Percentiles rank a stretch among this genome's conserved stretches.
Evolutionary conservation across 192 early-diverging fungal species (phyloP).

Genomic region (Backusella parvicylindrica): DNA sequence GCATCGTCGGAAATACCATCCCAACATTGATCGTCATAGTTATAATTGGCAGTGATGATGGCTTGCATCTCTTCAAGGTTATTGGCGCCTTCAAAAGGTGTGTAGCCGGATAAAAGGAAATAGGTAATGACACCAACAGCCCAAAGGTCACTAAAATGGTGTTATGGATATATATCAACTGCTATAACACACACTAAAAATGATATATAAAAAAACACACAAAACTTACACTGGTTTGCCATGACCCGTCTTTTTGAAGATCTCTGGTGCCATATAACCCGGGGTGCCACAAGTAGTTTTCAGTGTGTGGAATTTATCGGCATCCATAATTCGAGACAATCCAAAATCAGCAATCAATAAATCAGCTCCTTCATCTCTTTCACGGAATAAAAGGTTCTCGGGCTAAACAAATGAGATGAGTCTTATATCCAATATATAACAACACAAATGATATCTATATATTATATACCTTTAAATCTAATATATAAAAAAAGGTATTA

Average conservation of each 20-base stretch:
- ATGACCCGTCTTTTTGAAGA: constrained; percentile 57
- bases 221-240: constrained; percentile 62
- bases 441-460: not conserved
- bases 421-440: too few relatives aligned
- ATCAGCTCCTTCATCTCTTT: constrained; percentile 50
- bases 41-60: constrained; percentile 56
- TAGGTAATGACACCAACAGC: constrained; percentile 76
- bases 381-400: constrained; percentile 76
- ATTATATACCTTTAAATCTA: constrained; percentile 34
- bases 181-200: too few relatives aligned
- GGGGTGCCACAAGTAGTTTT: constrained; percentile 77
- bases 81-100: constrained; percentile 66
- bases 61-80: constrained; percentile 52
- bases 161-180: not conserved
- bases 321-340: constrained; percentile 63
- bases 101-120: constrained; percentile 70
- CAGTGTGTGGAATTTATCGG: constrained; percentile 55
- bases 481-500: not conserved
- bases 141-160: constrained; percentile 66
- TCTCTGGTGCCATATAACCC: constrained; percentile 75
- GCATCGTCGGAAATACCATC: constrained; percentile 42
- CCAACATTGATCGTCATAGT: constrained; percentile 69
- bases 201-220: not conserved
- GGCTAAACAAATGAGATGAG: too few relatives aligned
- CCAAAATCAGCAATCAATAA: constrained; percentile 84